phyloP scores from a whole-genome alignment of 2,329 filamentous ascomycete genomes.

The Cercospora janseana region DNA sequence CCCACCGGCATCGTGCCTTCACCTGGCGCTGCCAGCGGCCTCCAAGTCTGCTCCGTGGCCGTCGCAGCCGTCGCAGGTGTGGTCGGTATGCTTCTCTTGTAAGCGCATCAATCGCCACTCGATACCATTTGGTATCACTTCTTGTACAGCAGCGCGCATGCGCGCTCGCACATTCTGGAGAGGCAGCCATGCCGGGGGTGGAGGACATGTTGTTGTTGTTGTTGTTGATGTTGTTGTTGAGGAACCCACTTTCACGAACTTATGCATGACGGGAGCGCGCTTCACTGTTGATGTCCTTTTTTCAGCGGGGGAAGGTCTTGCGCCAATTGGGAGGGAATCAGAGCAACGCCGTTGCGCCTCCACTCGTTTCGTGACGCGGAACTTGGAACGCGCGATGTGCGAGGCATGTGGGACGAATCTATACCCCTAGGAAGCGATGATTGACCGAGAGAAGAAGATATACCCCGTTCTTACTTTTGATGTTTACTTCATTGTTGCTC shows the following conservation, averaged over 20 bases:
- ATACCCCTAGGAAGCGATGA: conserved; percentile 17
- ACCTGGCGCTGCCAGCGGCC: conserved; percentile 22
- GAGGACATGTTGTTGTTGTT: conserved; percentile 5
- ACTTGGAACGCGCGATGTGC: no score
- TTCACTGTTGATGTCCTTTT: conserved; percentile 17
- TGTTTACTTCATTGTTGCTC: conserved; percentile 21
- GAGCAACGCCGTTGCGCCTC: neutral
- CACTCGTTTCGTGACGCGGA: neutral
- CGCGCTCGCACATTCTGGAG: conserved; percentile 1
- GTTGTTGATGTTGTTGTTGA: conserved; percentile 16
- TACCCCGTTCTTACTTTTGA: conserved; percentile 18
- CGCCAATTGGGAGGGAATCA: conserved; percentile 12
- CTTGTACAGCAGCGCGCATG: conserved; percentile 11
- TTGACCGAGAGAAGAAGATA: conserved; percentile 17
- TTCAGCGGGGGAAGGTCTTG: conserved; percentile 15
- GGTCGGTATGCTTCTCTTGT: conserved; percentile 23
- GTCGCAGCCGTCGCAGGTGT: conserved; percentile 25
- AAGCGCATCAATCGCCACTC: neutral
- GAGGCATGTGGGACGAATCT: conserved; percentile 8
- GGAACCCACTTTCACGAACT: conserved; percentile 15
- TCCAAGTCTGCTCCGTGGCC: conserved; percentile 20
- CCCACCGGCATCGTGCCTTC: conserved; percentile 16
- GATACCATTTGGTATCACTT: conserved; percentile 16
- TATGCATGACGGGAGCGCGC: conserved; percentile 18
- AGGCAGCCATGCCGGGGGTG: conserved; percentile 3